Base-by-base conservation (phyloP, 768 basidiomycete genomes). In the Mycena capillaripes region DNA sequence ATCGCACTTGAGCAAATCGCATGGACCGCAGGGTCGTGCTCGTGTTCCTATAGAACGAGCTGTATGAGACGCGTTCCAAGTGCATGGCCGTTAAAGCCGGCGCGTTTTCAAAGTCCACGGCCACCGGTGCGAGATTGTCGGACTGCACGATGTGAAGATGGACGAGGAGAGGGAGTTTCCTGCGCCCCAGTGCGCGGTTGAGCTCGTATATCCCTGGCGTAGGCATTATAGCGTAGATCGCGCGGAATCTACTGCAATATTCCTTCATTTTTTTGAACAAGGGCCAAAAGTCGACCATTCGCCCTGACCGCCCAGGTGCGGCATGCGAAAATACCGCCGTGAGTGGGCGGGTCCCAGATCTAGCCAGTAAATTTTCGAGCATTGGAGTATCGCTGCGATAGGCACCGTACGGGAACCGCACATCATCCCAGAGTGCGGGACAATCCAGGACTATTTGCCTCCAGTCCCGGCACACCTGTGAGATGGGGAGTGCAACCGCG, bases 341-440 rank as follows among this genome's bases (percentile, higher is more conserved):
- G 12, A 67, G 16, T 8, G 56, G 66, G 34, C 48, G 56, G 14
- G 21, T 29, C 12, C 56, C 42, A 16, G 66, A 58, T 58, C 66
- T 57, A 6, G 42, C 56, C 4, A 67, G n/a, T 1, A 67, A 21
- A 19, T 27, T 25, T 0, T 67, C 66, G 19, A 67, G 42, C 56
- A 67, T 48, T 14, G 25, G 19, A 12, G 56, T 25, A 27, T 50
- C 17, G 3, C 19, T 32, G 8, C 30, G 14, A 25, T 58, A 67
- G 11, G 66, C 56, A 50, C 42, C 44, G 25, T 9, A n/a, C 3
- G 66, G 56, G 36, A 67, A 46, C 34, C 66, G 66, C 44, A 67
- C 56, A 44, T 67, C 56, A 21, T 44, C 57, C 66, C 56, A 67
- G 7, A 67, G 44, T 50, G 56, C 38, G 46, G 66, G 66, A 36